These are phyloP conservation scores for Dicorynia guianensis DNA, from an alignment of 306 rosid species.

Conservation along the genomic window DNA sequence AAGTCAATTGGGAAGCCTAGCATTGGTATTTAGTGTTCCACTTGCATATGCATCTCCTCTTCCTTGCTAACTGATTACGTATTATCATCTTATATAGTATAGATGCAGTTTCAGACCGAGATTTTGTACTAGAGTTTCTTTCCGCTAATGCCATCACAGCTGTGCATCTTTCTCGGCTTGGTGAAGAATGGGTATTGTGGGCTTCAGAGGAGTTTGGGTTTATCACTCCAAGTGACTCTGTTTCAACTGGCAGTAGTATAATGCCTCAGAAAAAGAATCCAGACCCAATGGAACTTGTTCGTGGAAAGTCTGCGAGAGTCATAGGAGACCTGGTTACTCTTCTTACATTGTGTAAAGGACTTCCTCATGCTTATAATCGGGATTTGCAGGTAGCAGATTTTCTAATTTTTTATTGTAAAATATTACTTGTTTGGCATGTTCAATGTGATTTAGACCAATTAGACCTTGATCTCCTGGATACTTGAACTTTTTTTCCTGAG, in stretches of 20 bases:
- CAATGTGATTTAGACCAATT: neutral
- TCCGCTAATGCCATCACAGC: conserved; percentile 88
- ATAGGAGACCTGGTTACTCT: conserved; percentile 90
- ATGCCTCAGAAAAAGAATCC: conserved; percentile 99
- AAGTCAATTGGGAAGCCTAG: conserved; percentile 11
- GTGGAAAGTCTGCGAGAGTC: conserved; percentile 94
- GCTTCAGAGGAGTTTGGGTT: conserved; percentile 98
- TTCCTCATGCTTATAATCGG: conserved; percentile 96
- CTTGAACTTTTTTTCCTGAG: no score
- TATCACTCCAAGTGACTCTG: conserved; percentile 87
- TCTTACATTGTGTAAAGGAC: conserved; percentile 95
- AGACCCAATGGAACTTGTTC: conserved; percentile 99
- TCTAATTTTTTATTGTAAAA: neutral
- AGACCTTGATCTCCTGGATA: neutral
- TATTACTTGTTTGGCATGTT: neutral
- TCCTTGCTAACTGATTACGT: conserved; percentile 28
- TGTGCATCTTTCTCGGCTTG: conserved; percentile 96
- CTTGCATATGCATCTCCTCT: conserved; percentile 16
- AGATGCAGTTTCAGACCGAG: conserved; percentile 98
- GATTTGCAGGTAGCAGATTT: conserved; percentile 81
- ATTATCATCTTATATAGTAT: conserved; percentile 59
- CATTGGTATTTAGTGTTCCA: conserved; percentile 9
- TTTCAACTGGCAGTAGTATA: conserved; percentile 96
- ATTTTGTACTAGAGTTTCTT: conserved; percentile 86
- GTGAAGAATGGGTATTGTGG: conserved; percentile 99